Conservation (phyloP, 139 green algal genomes). For the Chlamydomonas sphaeroides region DNA sequence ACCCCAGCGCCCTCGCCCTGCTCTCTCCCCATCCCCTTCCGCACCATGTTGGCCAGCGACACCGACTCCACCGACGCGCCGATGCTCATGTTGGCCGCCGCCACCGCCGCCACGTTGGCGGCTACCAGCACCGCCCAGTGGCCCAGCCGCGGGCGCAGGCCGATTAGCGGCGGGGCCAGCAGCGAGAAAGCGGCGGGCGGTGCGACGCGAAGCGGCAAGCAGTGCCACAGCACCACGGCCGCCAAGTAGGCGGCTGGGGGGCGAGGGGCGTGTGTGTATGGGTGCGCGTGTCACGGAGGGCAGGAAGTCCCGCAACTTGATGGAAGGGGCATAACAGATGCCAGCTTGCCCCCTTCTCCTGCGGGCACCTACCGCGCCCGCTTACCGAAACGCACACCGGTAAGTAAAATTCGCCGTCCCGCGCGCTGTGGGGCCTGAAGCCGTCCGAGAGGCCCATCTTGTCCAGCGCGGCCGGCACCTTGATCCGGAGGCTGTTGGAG, state of each 20-base stretch:
- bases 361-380: too few species aligned
- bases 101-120: slow-evolving; percentile 68
- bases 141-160: slow-evolving; percentile 38
- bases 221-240: slow-evolving; percentile 70
- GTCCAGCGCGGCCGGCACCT: too few species aligned
- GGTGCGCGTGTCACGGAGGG: too few species aligned
- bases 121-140: slow-evolving; percentile 59
- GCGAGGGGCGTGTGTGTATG: not conserved
- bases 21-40: not conserved
- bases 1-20: too few species aligned
- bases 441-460: too few species aligned
- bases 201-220: slow-evolving; percentile 75
- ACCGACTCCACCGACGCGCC: slow-evolving; percentile 67
- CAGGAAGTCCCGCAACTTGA: too few species aligned
- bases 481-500: too few species aligned
- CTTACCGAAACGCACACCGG: too few species aligned
- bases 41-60: slow-evolving; percentile 70
- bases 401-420: too few species aligned
- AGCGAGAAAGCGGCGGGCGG: slow-evolving; percentile 73
- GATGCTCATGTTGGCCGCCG: slow-evolving; percentile 70
- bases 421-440: too few species aligned
- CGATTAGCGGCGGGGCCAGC: slow-evolving; percentile 74
- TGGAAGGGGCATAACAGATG: too few species aligned
- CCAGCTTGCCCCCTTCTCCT: too few species aligned
- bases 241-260: slow-evolving; percentile 68